A percentile compares a stretch with the other conserved stretches of the same genome.
Conservation (phyloP, 352 stramenopile genomes). For the Globisporangium parvum region DNA sequence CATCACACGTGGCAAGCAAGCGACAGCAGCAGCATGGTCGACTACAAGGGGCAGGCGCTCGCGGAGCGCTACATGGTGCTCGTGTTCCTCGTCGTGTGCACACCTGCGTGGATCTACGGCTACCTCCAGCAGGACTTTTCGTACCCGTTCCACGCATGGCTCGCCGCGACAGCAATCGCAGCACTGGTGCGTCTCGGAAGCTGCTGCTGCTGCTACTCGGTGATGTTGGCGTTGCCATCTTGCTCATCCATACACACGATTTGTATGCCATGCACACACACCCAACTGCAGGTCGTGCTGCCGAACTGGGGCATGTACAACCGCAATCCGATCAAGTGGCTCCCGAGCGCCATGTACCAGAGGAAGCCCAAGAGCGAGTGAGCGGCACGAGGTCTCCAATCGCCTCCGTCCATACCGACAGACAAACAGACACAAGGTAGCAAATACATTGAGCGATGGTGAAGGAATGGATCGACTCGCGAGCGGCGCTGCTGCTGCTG, state of each 20-base stretch:
- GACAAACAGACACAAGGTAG: not conserved
- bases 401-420: not conserved
- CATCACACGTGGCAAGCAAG: slow-evolving; percentile 5
- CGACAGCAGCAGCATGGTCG: slow-evolving; percentile 43
- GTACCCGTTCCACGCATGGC: slow-evolving; percentile 72
- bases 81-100: slow-evolving; percentile 72
- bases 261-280: not conserved
- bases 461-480: not conserved
- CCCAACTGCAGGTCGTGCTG: slow-evolving; percentile 40
- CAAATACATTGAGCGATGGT: not conserved
- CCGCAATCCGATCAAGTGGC: slow-evolving; percentile 77
- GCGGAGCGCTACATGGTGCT: slow-evolving; percentile 56
- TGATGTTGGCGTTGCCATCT: not conserved
- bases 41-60: slow-evolving; percentile 80
- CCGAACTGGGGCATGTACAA: slow-evolving; percentile 86
- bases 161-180: slow-evolving; percentile 43
- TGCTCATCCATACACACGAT: not conserved
- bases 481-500: slow-evolving; percentile 12
- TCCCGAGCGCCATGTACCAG: slow-evolving; percentile 69
- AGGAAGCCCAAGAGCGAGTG: slow-evolving; percentile 40
- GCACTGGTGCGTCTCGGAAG: slow-evolving; percentile 34
- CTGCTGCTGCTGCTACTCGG: not conserved
- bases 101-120: slow-evolving; percentile 79
- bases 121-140: slow-evolving; percentile 80
- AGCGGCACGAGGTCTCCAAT: too few relatives aligned